A percentile compares a stretch with the other conserved stretches of the same genome.
These are phyloP conservation scores for Eragrostis tef DNA, from an alignment of 202 grass and related monocot genomes.

Conservation along the genomic window DNA sequence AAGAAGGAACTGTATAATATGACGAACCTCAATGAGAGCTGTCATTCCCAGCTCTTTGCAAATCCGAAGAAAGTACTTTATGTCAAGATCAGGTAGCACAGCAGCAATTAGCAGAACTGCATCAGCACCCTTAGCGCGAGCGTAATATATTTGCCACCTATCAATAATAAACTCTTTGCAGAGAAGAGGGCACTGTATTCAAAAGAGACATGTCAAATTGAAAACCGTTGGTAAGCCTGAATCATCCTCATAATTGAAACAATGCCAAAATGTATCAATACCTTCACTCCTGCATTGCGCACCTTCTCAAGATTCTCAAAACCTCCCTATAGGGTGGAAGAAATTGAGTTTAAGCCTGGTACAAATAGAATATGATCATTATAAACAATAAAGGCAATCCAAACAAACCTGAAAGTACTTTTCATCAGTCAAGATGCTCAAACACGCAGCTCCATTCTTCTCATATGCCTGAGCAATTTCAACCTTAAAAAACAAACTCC, in stretches of 20 bases:
- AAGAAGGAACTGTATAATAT: constrained; percentile 25
- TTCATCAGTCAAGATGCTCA: constrained; percentile 96
- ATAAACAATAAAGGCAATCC: constrained; percentile 26
- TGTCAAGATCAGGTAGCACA: constrained; percentile 75
- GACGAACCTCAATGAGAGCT: constrained; percentile 80
- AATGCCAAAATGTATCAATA: constrained; percentile 40
- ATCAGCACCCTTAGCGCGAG: constrained; percentile 86
- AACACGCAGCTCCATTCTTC: constrained; percentile 89
- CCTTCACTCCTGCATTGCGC: constrained; percentile 77
- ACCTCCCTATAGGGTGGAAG: constrained; percentile 60
- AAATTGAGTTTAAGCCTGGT: constrained; percentile 22
- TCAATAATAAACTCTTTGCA: constrained; percentile 98
- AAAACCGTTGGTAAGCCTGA: constrained; percentile 22
- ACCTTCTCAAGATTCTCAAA: constrained; percentile 94
- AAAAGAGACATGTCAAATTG: constrained; percentile 23
- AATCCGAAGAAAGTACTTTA: constrained; percentile 65
- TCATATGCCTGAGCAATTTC: constrained; percentile 85
- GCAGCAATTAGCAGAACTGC: constrained; percentile 91
- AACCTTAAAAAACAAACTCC: constrained; percentile 54
- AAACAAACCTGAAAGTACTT: constrained; percentile 86
- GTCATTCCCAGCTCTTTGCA: constrained; percentile 82
- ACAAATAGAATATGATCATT: constrained; percentile 1
- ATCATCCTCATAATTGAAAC: constrained; percentile 31
- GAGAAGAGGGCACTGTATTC: constrained; percentile 93
- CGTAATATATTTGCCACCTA: constrained; percentile 89